phyloP scores from a whole-genome alignment of 768 basidiomycete genomes.

The Phaffia australis region DNA sequence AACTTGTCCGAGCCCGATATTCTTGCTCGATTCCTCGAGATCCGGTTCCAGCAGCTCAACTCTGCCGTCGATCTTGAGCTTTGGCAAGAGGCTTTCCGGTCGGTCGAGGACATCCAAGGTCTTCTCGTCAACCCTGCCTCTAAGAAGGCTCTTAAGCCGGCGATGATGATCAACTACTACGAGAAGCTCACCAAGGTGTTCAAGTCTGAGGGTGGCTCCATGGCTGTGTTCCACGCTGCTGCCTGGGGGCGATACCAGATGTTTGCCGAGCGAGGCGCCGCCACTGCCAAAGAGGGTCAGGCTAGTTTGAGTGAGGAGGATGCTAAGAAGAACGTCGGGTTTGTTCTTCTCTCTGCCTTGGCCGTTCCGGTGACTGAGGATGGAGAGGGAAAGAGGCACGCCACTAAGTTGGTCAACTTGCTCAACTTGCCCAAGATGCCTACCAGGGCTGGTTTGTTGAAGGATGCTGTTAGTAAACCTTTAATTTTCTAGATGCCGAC shows the following conservation, averaged over 20 bases:
- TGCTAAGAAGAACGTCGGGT: slow-evolving; percentile 66
- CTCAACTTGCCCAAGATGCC: slow-evolving; percentile 75
- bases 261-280: slow-evolving; percentile 38
- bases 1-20: slow-evolving; percentile 92
- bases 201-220: slow-evolving; percentile 51
- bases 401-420: slow-evolving; percentile 59
- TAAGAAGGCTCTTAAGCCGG: slow-evolving; percentile 80
- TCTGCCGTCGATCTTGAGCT: slow-evolving; percentile 95
- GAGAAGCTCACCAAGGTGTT: slow-evolving; percentile 96
- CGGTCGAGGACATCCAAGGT: slow-evolving; percentile 95
- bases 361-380: slow-evolving; percentile 69
- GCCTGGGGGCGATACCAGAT: slow-evolving; percentile 80
- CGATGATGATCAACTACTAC: slow-evolving; percentile 99
- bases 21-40: slow-evolving; percentile 89
- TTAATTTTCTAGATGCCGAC: neutral
- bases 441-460: slow-evolving; percentile 71
- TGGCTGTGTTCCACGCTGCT: slow-evolving; percentile 76
- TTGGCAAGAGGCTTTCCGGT: slow-evolving; percentile 98
- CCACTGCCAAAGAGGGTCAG: slow-evolving; percentile 47
- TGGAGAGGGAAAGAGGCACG: slow-evolving; percentile 45
- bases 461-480: slow-evolving; percentile 60
- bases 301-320: slow-evolving; percentile 56
- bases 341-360: slow-evolving; percentile 82
- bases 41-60: slow-evolving; percentile 90
- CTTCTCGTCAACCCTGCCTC: slow-evolving; percentile 59